Evolutionary conservation across 371 early-diverging fungal species (phyloP).

Genomic region (Zychaea mexicana): DNA sequence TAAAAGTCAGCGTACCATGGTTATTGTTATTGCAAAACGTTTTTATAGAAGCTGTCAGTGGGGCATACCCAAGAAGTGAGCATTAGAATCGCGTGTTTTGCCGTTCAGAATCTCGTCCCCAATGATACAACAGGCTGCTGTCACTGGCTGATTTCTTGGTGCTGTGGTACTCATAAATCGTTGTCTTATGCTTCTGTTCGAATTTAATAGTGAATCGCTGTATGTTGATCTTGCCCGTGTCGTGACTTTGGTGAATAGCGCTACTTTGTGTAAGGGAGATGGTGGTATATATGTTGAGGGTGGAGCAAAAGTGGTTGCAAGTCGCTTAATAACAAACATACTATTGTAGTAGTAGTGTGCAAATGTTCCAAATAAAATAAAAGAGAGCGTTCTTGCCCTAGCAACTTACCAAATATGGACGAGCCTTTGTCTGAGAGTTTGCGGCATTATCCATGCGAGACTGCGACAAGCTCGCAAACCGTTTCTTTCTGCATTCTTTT

Average conservation of each 20-base stretch:
- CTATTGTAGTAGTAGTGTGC: too few relatives aligned
- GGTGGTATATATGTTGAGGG: too few relatives aligned
- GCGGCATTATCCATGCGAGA: neutral
- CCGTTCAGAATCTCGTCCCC: constrained; percentile 78
- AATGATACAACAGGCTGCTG: constrained; percentile 48
- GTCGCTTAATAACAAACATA: neutral
- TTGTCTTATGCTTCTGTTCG: too few relatives aligned
- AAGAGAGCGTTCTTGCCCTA: neutral
- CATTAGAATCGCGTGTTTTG: constrained; percentile 73
- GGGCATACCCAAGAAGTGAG: constrained; percentile 47
- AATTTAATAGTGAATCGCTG: neutral
- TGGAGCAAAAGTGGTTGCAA: neutral
- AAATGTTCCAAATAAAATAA: neutral
- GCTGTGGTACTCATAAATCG: neutral
- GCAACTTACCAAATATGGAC: too few relatives aligned
- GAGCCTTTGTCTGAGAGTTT: neutral
- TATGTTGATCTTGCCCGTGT: too few relatives aligned
- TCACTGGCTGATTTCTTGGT: neutral
- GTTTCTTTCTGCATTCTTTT: neutral
- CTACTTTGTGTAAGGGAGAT: too few relatives aligned
- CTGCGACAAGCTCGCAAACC: neutral
- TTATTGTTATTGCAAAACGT: too few relatives aligned
- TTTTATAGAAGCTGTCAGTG: too few relatives aligned
- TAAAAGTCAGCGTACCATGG: neutral
- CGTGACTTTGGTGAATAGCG: too few relatives aligned